These are phyloP conservation scores for Solanum piurae DNA, from an alignment of 257 asterid genomes.

Conservation along the genomic window DNA sequence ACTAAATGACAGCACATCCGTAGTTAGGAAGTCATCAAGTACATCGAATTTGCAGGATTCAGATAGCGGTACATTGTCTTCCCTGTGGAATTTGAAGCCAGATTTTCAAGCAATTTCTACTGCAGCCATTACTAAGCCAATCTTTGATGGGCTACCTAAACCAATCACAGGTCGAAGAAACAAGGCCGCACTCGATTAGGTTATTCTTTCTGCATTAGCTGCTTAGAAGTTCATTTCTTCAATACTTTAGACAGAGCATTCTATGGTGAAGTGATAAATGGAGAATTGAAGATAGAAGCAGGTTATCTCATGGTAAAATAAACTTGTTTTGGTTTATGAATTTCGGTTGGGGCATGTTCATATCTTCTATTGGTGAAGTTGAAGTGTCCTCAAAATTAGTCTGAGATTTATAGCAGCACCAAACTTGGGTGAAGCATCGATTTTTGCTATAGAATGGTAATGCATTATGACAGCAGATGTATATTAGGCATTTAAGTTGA, in stretches of 20 bases:
- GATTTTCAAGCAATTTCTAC: conserved; percentile 57
- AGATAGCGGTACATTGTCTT: conserved; percentile 36
- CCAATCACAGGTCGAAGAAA: conserved; percentile 41
- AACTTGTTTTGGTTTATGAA: neutral
- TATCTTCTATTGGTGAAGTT: conserved; percentile 3
- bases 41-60: conserved; percentile 67
- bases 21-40: conserved; percentile 68
- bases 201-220: neutral
- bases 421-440: neutral
- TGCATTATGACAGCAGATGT: conserved; percentile 27
- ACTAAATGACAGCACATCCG: conserved; percentile 17
- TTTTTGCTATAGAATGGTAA: conserved; percentile 15
- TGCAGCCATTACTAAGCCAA: conserved; percentile 60
- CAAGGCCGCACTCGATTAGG: conserved; percentile 77
- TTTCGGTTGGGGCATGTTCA: conserved; percentile 13
- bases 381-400: conserved; percentile 4
- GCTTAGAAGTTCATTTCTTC: neutral
- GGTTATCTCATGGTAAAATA: neutral
- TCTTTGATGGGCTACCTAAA: conserved; percentile 66
- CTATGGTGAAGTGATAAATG: neutral
- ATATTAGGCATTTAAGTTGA: conserved; percentile 30
- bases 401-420: neutral
- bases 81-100: conserved; percentile 68
- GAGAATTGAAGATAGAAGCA: conserved; percentile 11
- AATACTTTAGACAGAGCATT: neutral